Evolutionary conservation across 805 yeast species (phyloP), one percentile per base, ranked within the genome.

Genomic region (Yarrowia sp.): DNA sequence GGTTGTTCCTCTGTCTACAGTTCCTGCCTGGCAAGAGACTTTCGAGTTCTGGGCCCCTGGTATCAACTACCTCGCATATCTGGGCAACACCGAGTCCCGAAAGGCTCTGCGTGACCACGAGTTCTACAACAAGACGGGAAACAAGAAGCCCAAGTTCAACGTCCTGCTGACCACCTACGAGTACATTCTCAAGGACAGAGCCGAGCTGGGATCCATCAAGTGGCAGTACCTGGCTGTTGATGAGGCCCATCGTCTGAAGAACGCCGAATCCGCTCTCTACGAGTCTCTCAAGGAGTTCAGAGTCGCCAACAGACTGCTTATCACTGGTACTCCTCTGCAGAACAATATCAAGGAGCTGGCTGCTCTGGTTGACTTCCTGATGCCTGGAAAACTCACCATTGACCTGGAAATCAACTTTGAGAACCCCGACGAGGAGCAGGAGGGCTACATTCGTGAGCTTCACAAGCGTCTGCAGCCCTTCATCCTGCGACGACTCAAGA

Each of bases 21-120:
- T 95, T 67, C 97, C 98, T 2, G 97, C 99, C 0, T 95, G 99
- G 99, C 98, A 95, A 79, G 99, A 95, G 76, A 95, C 99, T 2
- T 91, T 95, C 78, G 98, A 95, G 73, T 86, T 87, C 74, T 95
- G 99, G 99, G 85, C 99, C 0, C 98, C 99, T 1, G 98, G 93
- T 75, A 82, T 95, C 69, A 95, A 96, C 76, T 92, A 94, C 78
- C 86, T 95, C 70, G 92, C 91, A 74, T 95, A 94, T 76, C 83
- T 93, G 82, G 99, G 99, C 64, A 95, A 95, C 76, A 87, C 95
- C 43, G 85, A 87, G 74, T 87, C 98, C 1, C 87, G 99, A 75
- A 85, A 86, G 72, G 86, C 86, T 1, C 90, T 95, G 39, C 84
- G 97, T 70, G 92, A 92, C 33, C 85, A 87, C 77, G 99, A 95